These are phyloP conservation scores for Cadophora gregata DNA, from an alignment of 2,329 filamentous ascomycete genomes.

Conservation along the genomic window DNA sequence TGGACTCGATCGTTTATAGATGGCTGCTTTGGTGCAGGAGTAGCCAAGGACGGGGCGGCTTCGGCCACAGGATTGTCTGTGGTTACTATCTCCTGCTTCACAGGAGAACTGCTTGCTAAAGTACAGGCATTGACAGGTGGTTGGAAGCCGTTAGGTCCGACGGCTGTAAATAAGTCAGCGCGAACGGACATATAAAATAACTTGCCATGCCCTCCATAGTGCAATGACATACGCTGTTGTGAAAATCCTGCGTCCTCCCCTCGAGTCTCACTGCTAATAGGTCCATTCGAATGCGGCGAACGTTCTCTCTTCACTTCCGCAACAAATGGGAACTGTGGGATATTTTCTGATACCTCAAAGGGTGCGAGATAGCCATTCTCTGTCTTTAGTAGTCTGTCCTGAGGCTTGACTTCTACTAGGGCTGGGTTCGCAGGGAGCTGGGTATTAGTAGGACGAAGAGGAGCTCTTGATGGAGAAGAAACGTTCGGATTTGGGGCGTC, in stretches of 20 bases:
- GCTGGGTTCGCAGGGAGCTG: constrained; percentile 15
- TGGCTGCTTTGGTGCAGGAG: constrained; percentile 8
- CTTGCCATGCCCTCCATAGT: neutral
- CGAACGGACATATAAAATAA: neutral
- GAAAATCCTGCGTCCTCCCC: neutral
- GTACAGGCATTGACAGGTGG: neutral
- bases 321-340: neutral
- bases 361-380: constrained; percentile 1
- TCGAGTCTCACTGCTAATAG: constrained; percentile 6
- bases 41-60: neutral
- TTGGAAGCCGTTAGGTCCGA: neutral
- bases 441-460: constrained; percentile 22
- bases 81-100: constrained; percentile 4
- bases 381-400: neutral
- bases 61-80: neutral
- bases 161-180: neutral
- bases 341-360: constrained; percentile 1
- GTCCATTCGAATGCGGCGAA: neutral
- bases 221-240: neutral
- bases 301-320: neutral
- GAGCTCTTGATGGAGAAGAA: constrained; percentile 14
- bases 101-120: neutral
- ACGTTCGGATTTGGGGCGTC: neutral
- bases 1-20: constrained; percentile 36
- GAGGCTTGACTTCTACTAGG: neutral